A percentile compares a stretch with the other conserved stretches of the same genome.
Conservation (phyloP, 495 filamentous ascomycete genomes). For the Oidiodendron maius region DNA sequence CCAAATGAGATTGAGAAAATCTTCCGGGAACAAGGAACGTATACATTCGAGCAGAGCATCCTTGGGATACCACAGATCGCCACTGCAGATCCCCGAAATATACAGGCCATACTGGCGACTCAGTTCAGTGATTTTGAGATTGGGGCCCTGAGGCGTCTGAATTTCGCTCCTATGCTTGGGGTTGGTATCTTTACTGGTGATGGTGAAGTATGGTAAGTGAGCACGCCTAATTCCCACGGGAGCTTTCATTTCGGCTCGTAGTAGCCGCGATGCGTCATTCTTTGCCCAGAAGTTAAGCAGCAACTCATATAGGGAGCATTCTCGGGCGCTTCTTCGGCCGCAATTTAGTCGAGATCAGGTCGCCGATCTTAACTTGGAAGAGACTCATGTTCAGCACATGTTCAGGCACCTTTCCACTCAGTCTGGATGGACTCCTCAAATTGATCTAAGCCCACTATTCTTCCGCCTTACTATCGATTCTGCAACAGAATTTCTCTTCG, state of each 20-base stretch:
- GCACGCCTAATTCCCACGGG: too few relatives aligned
- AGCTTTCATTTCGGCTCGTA: too few relatives aligned
- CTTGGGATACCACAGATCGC: neutral
- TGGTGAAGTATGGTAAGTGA: conserved; percentile 25
- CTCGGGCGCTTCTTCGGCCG: conserved; percentile 35
- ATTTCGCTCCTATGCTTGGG: conserved; percentile 31
- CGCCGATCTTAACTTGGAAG: conserved; percentile 44
- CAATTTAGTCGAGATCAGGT: conserved; percentile 40
- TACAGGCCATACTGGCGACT: conserved; percentile 29
- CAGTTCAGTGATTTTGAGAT: conserved; percentile 28
- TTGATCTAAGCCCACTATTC: conserved; percentile 60
- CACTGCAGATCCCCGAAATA: conserved; percentile 16
- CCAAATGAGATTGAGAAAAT: neutral
- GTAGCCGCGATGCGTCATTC: too few relatives aligned
- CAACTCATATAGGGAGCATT: neutral
- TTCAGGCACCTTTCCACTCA: conserved; percentile 28
- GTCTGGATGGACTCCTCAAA: conserved; percentile 3
- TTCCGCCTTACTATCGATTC: conserved; percentile 60
- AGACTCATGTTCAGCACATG: conserved; percentile 40
- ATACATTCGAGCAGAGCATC: neutral
- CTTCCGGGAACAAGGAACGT: neutral
- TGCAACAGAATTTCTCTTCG: conserved; percentile 68
- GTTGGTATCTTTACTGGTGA: conserved; percentile 41
- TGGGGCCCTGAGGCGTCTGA: conserved; percentile 5
- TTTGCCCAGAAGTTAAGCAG: too few relatives aligned